A percentile compares a stretch with the other conserved stretches of the same genome.
Evolutionary conservation across 2,329 filamentous ascomycete genomes (phyloP).

Genomic region (Cucurbitaria berberidis): DNA sequence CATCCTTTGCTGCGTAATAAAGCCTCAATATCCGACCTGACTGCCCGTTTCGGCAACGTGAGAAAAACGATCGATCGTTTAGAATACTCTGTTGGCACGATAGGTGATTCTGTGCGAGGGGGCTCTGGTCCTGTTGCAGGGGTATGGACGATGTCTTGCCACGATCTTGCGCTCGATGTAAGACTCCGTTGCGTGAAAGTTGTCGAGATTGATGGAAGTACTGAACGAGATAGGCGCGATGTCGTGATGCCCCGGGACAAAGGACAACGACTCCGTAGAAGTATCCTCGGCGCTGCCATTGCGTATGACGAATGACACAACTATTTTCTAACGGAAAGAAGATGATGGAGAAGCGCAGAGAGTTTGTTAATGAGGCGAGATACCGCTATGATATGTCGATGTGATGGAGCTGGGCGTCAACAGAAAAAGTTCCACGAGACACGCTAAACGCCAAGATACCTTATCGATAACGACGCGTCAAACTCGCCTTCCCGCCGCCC

Average conservation of each 20-base stretch:
- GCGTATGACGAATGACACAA: neutral
- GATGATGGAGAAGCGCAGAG: neutral
- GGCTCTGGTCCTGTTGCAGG: constrained; percentile 12
- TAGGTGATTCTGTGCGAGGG: constrained; percentile 4
- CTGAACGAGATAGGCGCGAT: constrained; percentile 15
- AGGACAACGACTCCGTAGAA: constrained; percentile 14
- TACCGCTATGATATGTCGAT: neutral
- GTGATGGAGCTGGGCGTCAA: neutral
- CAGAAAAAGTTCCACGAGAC: neutral
- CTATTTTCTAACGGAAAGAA: neutral
- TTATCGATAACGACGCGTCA: neutral
- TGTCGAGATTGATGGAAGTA: constrained; percentile 13
- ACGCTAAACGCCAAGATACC: neutral
- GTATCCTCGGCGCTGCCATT: constrained; percentile 24
- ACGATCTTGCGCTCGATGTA: constrained; percentile 9
- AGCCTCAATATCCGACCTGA: constrained; percentile 17
- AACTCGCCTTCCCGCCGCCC: neutral
- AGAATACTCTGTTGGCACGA: neutral
- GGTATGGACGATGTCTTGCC: constrained; percentile 10
- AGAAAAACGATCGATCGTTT: constrained; percentile 18
- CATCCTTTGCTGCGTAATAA: constrained; percentile 21
- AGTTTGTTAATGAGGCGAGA: neutral
- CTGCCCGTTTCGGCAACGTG: constrained; percentile 11
- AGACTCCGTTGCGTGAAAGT: constrained; percentile 18
- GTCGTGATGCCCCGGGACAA: constrained; percentile 16